Conservation (phyloP, 805 yeast species). For the Saturnispora hagleri region DNA sequence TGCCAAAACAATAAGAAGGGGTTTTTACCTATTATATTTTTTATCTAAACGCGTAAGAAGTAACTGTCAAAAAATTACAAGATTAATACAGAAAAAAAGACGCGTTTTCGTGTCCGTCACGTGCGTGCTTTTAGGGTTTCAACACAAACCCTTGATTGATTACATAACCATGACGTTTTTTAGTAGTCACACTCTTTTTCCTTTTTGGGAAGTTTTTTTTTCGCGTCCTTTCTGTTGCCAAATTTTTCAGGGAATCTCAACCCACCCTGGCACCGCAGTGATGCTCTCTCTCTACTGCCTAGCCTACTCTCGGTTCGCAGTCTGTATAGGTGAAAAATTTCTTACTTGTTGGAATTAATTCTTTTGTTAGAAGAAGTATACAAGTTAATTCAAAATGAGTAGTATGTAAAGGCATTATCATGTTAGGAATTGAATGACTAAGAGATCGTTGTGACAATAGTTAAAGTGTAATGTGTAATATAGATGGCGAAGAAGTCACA, state of each 20-base stretch:
- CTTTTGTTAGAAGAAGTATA: neutral
- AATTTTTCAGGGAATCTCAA: neutral
- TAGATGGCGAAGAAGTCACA: neutral
- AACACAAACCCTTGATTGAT: neutral
- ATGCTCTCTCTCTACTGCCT: neutral
- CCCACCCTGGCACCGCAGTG: constrained; percentile 1
- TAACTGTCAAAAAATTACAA: too few relatives aligned
- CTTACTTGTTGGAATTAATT: constrained; percentile 2
- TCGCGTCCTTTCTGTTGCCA: neutral
- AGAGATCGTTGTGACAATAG: neutral
- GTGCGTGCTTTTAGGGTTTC: neutral
- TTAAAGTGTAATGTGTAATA: neutral
- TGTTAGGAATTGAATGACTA: neutral
- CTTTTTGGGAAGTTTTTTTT: neutral
- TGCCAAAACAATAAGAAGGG: neutral
- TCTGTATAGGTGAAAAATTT: neutral
- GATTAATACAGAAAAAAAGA: too few relatives aligned
- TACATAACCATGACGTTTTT: neutral
- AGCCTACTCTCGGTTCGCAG: neutral
- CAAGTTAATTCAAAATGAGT: constrained; percentile 7
- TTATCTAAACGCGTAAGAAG: neutral
- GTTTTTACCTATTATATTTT: neutral
- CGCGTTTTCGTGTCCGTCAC: neutral
- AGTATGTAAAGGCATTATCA: constrained; percentile 4
- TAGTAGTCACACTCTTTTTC: neutral